Base-by-base conservation (phyloP, 2,329 filamentous ascomycete genomes). In the Trichoderma polysporum region DNA sequence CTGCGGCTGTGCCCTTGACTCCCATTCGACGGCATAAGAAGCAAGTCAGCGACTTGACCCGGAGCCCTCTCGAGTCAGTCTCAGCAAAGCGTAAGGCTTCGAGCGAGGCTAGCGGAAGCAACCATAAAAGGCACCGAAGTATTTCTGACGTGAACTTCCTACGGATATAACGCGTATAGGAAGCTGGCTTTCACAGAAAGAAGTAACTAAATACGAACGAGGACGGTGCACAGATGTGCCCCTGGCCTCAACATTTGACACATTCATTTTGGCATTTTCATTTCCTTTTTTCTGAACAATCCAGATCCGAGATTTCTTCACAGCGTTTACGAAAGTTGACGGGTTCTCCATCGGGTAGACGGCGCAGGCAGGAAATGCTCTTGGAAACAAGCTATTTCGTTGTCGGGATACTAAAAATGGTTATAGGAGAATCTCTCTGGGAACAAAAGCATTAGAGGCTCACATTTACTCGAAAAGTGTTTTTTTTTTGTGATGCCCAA, bases 1-100 rank as follows among this genome's bases (percentile, higher is more conserved):
- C 88, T 37, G 89, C 88, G 45, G 86, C 87, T 45, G 84, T 87
- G 2, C 89, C 89, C n/a, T 85, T 91, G 68, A 91, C 90, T 3
- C 90, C 90, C 1, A 81, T 86, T 56, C 85, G 89, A 59, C 86
- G 88, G 68, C 84, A 85, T 49, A 88, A 85, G 78, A 81, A 79
- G 66, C 76, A 78, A 47, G 74, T 79, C 73, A 76, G 80, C 59
- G 81, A 84, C 66, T 70, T 80, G 39, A 74, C 79, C 41, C 82
- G 82, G 68, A 87, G 84, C 72, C 84, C 85, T 22, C 78, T 86
- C 10, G 82, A 84, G 31, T 75, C 77, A 2, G 70, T 79, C 29
- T 80, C 82, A 31, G 80, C 84, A 63, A 88, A 88, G 77, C 82
- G 86, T 69, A 88, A 88, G 76, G 84, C 85, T 31, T 81, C 83